Conservation (phyloP, 129 eudicot genomes). For the Artemisia annua region DNA sequence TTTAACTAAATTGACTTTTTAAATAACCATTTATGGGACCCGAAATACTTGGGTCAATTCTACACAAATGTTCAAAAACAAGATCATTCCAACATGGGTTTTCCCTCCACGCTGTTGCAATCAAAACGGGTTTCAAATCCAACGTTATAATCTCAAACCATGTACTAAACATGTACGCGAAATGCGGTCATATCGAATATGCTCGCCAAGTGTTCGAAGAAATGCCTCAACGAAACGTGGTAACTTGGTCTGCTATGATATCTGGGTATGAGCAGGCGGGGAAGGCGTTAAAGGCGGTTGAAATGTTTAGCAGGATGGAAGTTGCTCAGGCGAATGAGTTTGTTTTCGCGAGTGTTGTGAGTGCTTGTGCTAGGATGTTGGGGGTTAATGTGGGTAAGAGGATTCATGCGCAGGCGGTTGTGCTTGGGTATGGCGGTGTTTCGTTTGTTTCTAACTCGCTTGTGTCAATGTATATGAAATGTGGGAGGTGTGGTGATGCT, state of each 20-base stretch:
- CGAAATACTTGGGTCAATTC: conserved; percentile 45
- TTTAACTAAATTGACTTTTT: no score
- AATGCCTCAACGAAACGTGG: conserved; percentile 65
- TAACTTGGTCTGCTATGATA: conserved; percentile 82
- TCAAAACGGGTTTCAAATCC: conserved; percentile 45
- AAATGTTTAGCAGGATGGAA: conserved; percentile 43
- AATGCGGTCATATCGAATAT: conserved; percentile 43
- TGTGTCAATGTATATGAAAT: conserved; percentile 72
- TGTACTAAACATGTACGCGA: conserved; percentile 63
- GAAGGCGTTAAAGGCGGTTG: conserved; percentile 37
- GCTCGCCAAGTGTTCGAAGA: conserved; percentile 64
- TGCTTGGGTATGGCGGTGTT: conserved; percentile 32
- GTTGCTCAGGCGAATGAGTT: conserved; percentile 52
- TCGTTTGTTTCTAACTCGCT: conserved; percentile 71
- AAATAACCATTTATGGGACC: conserved; percentile 20
- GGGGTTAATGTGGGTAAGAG: conserved; percentile 46
- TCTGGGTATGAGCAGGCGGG: conserved; percentile 70
- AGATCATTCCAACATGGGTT: conserved; percentile 48
- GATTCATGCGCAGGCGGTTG: conserved; percentile 52
- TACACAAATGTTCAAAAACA: conserved; percentile 55
- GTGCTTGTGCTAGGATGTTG: conserved; percentile 55
- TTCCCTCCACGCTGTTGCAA: conserved; percentile 58
- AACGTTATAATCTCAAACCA: conserved; percentile 54
- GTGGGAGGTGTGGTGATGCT: conserved; percentile 52
- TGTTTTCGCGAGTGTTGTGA: conserved; percentile 63